Conservation (phyloP, 1,284 basidiomycete genomes). For the Puccinia polysora region DNA sequence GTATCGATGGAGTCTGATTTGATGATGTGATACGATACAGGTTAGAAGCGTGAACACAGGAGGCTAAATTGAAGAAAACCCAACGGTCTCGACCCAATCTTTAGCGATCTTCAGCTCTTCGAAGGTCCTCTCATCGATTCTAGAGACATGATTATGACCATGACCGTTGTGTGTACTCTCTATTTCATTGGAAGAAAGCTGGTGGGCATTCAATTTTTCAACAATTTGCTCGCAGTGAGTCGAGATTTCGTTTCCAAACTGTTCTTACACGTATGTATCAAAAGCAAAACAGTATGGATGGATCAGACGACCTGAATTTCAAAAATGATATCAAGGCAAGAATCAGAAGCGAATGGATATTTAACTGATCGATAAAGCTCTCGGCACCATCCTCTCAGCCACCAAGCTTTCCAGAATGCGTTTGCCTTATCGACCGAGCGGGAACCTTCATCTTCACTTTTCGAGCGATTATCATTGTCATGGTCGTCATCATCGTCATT, state of each 20-base stretch:
- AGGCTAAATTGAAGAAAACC: conserved; percentile 17
- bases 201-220: neutral
- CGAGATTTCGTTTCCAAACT: conserved; percentile 32
- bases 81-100: conserved; percentile 39
- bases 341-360: neutral
- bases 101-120: conserved; percentile 13
- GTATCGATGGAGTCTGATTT: no score
- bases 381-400: conserved; percentile 78
- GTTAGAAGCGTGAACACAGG: no score
- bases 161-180: neutral
- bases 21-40: no score
- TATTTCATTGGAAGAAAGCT: neutral
- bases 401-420: conserved; percentile 66
- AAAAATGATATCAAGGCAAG: neutral
- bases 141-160: conserved; percentile 1
- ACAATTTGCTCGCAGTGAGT: conserved; percentile 15
- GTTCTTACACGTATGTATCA: neutral
- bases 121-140: conserved; percentile 1
- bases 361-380: conserved; percentile 68
- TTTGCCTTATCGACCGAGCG: neutral
- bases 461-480: conserved; percentile 58
- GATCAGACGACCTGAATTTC: neutral
- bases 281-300: neutral
- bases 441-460: conserved; percentile 58
- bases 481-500: conserved; percentile 62